Conservation (phyloP, 306 rosid genomes). For the Argentina anserina region DNA sequence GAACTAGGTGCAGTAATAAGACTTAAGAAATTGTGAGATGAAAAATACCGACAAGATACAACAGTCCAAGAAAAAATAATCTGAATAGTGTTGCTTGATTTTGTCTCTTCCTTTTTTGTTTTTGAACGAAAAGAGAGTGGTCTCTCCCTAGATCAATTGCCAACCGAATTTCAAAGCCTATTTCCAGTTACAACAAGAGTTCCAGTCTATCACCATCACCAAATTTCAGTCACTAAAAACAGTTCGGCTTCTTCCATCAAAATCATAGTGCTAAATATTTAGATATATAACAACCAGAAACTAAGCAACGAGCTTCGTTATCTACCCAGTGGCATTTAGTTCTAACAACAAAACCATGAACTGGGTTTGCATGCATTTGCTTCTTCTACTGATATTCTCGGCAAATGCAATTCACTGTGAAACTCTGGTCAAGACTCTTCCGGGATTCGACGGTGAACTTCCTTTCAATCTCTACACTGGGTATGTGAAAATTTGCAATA, state of each 20-base stretch:
- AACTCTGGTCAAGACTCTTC: constrained; percentile 8
- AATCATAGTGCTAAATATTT: too few relatives aligned
- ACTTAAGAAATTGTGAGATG: too few relatives aligned
- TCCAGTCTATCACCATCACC: background rate
- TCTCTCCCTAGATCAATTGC: background rate
- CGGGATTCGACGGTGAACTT: constrained; percentile 23
- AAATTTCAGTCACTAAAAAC: background rate
- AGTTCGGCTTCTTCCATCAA: background rate
- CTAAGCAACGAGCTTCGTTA: background rate
- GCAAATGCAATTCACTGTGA: constrained; percentile 7
- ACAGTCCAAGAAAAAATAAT: too few relatives aligned
- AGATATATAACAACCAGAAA: background rate
- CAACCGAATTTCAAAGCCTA: background rate
- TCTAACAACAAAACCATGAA: background rate
- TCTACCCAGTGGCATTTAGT: background rate
- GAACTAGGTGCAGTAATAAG: too few relatives aligned
- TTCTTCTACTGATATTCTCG: constrained; percentile 8
- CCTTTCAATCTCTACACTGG: constrained; percentile 28
- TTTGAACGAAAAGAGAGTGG: background rate
- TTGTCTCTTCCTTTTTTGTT: too few relatives aligned
- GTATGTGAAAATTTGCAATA: background rate
- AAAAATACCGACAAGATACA: too few relatives aligned
- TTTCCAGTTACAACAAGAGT: background rate
- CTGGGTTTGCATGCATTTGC: constrained; percentile 3
- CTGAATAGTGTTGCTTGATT: background rate